Evolutionary conservation across 352 stramenopile genomes (phyloP).

Genomic region (Phytophthora rubi): DNA sequence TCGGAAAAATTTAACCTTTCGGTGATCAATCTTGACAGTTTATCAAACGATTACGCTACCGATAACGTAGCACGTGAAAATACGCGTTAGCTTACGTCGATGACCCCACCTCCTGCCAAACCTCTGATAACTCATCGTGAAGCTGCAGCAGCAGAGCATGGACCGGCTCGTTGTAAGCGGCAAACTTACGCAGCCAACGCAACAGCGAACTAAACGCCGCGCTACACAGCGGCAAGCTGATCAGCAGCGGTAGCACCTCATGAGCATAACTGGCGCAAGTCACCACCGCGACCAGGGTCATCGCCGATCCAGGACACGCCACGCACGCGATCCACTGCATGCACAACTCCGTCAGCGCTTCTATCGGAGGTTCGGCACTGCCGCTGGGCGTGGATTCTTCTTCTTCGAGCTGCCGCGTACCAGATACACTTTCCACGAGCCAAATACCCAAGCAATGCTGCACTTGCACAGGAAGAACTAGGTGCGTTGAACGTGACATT

Average conservation of each 20-base stretch:
- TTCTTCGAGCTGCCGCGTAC: constrained; percentile 5
- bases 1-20: too few relatives aligned
- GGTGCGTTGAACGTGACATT: not conserved
- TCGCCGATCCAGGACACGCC: not conserved
- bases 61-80: too few relatives aligned
- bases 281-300: constrained; percentile 6
- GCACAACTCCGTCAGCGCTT: constrained; percentile 17
- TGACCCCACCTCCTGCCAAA: not conserved
- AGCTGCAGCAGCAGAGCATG: constrained; percentile 9
- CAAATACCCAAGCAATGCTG: constrained; percentile 1
- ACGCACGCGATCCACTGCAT: constrained; percentile 13
- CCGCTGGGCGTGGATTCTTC: not conserved
- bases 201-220: constrained; percentile 1
- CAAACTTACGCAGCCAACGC: constrained; percentile 5
- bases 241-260: constrained; percentile 20
- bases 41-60: too few relatives aligned
- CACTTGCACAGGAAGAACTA: constrained; percentile 7
- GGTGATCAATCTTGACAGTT: too few relatives aligned
- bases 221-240: constrained; percentile 14
- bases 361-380: not conserved
- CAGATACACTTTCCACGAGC: not conserved
- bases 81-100: not conserved
- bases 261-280: constrained; percentile 16
- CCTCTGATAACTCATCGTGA: constrained; percentile 13
- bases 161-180: too few relatives aligned